Percentiles rank a stretch among this genome's conserved stretches.
phyloP scores from a whole-genome alignment of 2,329 filamentous ascomycete species.

The Pseudogymnoascus sp. region DNA sequence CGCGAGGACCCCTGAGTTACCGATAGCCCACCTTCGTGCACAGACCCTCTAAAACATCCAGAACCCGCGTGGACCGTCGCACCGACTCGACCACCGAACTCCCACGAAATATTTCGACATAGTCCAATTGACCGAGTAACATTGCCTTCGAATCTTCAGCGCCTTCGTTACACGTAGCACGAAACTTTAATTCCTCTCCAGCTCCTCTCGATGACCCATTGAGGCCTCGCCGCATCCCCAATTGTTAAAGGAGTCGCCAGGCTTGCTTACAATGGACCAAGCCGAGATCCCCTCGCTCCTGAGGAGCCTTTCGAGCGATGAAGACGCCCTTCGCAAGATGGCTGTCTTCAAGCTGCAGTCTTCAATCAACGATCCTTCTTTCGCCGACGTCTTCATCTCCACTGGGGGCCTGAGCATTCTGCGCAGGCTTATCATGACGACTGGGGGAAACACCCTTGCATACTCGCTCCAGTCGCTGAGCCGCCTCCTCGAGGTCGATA shows the following conservation, averaged over 20 bases:
- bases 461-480: conserved; percentile 88
- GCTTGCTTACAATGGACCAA: conserved; percentile 48
- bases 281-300: conserved; percentile 59
- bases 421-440: conserved; percentile 72
- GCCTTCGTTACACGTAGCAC: not conserved
- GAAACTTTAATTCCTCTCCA: not conserved
- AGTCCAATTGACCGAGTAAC: not conserved
- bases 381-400: conserved; percentile 92
- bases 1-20: conserved; percentile 3
- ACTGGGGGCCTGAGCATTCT: conserved; percentile 78
- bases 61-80: conserved; percentile 1
- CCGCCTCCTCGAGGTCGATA: conserved; percentile 85
- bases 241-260: not conserved
- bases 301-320: conserved; percentile 56
- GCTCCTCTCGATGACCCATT: conserved; percentile 3
- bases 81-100: not conserved
- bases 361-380: conserved; percentile 90
- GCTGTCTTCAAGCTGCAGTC: conserved; percentile 96
- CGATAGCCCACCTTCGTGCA: conserved; percentile 1
- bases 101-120: not conserved
- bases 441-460: conserved; percentile 87
- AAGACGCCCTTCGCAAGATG: conserved; percentile 95
- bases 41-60: conserved; percentile 4
- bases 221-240: not conserved
- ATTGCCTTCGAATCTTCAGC: not conserved